A percentile compares a stretch with the other conserved stretches of the same genome.
Evolutionary conservation across 2,329 filamentous ascomycete species (phyloP).

Genomic region (Cercospora sp.): DNA sequence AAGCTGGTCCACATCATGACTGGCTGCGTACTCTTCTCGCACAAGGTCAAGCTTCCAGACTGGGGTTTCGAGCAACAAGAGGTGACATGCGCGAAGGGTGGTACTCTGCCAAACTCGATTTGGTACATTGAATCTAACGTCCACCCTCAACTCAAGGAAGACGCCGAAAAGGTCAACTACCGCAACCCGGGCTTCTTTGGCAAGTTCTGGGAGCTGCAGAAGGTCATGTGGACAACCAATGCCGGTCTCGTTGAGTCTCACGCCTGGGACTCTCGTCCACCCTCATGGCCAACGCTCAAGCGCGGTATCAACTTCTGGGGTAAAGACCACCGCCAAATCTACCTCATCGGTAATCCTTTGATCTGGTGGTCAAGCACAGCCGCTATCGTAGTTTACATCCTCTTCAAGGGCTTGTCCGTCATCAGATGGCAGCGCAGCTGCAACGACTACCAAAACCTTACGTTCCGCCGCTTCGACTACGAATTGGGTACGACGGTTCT

Average conservation of each 20-base stretch:
- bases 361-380: slow-evolving; percentile 90
- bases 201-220: slow-evolving; percentile 96
- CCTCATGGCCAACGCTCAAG: slow-evolving; percentile 86
- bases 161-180: slow-evolving; percentile 95
- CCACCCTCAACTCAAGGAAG: slow-evolving; percentile 72
- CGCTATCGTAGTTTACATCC: slow-evolving; percentile 72
- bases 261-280: slow-evolving; percentile 94
- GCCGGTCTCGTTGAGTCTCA: slow-evolving; percentile 94
- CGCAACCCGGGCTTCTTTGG: slow-evolving; percentile 90
- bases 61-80: slow-evolving; percentile 99
- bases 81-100: slow-evolving; percentile 92
- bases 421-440: slow-evolving; percentile 93
- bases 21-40: slow-evolving; percentile 91
- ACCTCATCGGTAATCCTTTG: slow-evolving; percentile 90
- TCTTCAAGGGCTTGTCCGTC: slow-evolving; percentile 84
- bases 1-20: slow-evolving; percentile 95
- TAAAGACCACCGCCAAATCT: slow-evolving; percentile 89
- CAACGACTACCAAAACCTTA: slow-evolving; percentile 76
- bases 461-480: slow-evolving; percentile 96
- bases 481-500: slow-evolving; percentile 88
- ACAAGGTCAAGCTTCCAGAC: slow-evolving; percentile 97
- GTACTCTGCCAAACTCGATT: slow-evolving; percentile 90
- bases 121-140: slow-evolving; percentile 95
- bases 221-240: slow-evolving; percentile 99
- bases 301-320: slow-evolving; percentile 99